Evolutionary conservation across 768 basidiomycete genomes (phyloP).

Genomic region (Trichaptum fuscoviolaceum): DNA sequence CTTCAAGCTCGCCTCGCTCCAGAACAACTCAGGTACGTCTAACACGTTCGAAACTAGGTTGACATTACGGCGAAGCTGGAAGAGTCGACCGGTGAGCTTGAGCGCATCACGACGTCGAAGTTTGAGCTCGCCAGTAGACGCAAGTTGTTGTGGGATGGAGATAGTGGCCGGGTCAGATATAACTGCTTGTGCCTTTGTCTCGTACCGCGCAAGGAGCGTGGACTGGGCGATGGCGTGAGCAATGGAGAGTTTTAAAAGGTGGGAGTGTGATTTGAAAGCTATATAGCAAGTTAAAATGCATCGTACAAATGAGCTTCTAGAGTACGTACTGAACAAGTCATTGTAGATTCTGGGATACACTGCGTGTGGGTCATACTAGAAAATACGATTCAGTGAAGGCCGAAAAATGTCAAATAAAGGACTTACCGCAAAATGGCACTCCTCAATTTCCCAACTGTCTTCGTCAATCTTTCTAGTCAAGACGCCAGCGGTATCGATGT

Average conservation of each 20-base stretch:
- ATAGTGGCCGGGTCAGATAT: slow-evolving; percentile 73
- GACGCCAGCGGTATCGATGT: slow-evolving; percentile 66
- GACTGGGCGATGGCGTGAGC: slow-evolving; percentile 94
- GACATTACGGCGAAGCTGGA: slow-evolving; percentile 84
- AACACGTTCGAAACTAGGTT: slow-evolving; percentile 91
- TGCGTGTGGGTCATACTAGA: slow-evolving; percentile 79
- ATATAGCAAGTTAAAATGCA: background rate
- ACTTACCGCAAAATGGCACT: slow-evolving; percentile 82
- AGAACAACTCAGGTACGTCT: slow-evolving; percentile 91
- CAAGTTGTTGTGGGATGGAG: slow-evolving; percentile 81
- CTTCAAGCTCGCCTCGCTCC: slow-evolving; percentile 88
- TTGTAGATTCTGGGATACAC: slow-evolving; percentile 91
- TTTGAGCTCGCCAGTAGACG: slow-evolving; percentile 67
- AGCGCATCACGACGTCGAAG: slow-evolving; percentile 79
- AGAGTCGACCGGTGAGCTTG: slow-evolving; percentile 78
- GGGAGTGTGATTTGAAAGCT: slow-evolving; percentile 91
- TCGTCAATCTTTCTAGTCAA: slow-evolving; percentile 57
- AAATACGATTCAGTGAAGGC: slow-evolving; percentile 8
- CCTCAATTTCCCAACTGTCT: slow-evolving; percentile 86
- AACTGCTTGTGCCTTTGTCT: slow-evolving; percentile 69
- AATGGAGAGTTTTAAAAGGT: slow-evolving; percentile 87
- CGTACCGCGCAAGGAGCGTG: slow-evolving; percentile 85
- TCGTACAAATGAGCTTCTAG: background rate
- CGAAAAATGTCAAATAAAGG: slow-evolving; percentile 7
- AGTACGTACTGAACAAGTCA: slow-evolving; percentile 83